Evolutionary conservation across 176 grass and related monocot species (phyloP).

Genomic region (Alloteropsis semialata): DNA sequence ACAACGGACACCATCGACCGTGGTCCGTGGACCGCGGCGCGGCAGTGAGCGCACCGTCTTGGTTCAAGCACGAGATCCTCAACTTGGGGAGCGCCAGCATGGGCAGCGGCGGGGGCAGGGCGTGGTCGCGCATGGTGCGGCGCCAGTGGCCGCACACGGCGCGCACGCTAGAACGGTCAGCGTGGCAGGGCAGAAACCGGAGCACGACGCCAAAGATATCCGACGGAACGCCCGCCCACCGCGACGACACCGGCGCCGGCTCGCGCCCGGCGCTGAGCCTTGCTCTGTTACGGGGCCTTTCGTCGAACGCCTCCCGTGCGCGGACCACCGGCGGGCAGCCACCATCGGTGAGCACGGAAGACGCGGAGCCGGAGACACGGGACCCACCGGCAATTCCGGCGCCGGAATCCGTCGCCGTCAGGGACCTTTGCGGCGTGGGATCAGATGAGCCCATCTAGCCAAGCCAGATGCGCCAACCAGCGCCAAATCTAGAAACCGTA

Average conservation of each 20-base stretch:
- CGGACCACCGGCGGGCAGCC: background rate
- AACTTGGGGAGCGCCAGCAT: background rate
- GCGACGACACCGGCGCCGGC: accelerated
- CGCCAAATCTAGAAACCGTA: too few species aligned
- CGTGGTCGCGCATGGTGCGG: background rate
- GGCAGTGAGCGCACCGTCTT: background rate
- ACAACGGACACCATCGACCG: background rate
- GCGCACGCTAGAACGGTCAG: background rate
- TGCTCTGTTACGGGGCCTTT: background rate
- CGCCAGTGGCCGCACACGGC: background rate
- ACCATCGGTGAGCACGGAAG: background rate
- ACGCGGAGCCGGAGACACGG: background rate
- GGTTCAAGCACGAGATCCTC: background rate
- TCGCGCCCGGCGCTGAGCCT: background rate
- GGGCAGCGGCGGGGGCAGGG: background rate
- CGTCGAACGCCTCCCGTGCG: background rate
- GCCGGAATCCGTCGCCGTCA: background rate
- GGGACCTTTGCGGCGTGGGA: background rate
- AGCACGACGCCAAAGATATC: background rate
- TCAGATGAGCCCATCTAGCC: background rate
- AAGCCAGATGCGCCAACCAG: too few species aligned
- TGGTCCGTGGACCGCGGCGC: background rate
- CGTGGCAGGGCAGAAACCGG: background rate
- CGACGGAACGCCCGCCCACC: background rate
- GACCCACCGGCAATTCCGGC: background rate